Conservation (phyloP, 148 eudicot species). For the Nyssa sinensis region DNA sequence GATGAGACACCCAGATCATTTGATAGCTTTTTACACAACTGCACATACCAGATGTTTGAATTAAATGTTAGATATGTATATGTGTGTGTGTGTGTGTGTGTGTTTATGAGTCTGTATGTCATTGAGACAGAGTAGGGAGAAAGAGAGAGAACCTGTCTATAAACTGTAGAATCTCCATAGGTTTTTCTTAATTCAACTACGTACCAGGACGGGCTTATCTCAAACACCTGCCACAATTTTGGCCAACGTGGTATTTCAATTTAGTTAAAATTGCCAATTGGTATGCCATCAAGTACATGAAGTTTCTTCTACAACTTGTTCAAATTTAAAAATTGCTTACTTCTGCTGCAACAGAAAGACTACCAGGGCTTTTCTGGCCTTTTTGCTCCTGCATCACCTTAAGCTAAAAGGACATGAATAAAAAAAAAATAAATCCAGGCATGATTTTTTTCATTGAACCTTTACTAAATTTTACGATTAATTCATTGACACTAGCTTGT, state of each 20-base stretch:
- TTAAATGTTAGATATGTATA: not conserved
- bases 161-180: conserved; percentile 63
- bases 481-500: not conserved
- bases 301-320: not conserved
- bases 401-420: conserved; percentile 40
- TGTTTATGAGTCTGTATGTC: no score
- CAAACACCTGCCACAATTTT: conserved; percentile 60
- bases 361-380: conserved; percentile 49
- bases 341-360: conserved; percentile 78
- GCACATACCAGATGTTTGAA: conserved; percentile 22
- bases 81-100: no score
- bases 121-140: not conserved
- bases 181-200: conserved; percentile 89
- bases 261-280: not conserved
- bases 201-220: conserved; percentile 70
- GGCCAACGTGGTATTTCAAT: not conserved
- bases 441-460: no score
- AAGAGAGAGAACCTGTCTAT: conserved; percentile 58
- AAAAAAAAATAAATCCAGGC: not conserved
- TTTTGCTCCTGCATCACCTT: conserved; percentile 64
- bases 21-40: conserved; percentile 73
- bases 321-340: conserved; percentile 41
- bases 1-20: conserved; percentile 60
- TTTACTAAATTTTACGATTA: no score
- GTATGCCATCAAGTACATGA: not conserved